Evolutionary conservation across 495 filamentous ascomycete genomes (phyloP), one percentile per base, ranked within the genome.

Genomic region (Staphylotrichum tortipilum): DNA sequence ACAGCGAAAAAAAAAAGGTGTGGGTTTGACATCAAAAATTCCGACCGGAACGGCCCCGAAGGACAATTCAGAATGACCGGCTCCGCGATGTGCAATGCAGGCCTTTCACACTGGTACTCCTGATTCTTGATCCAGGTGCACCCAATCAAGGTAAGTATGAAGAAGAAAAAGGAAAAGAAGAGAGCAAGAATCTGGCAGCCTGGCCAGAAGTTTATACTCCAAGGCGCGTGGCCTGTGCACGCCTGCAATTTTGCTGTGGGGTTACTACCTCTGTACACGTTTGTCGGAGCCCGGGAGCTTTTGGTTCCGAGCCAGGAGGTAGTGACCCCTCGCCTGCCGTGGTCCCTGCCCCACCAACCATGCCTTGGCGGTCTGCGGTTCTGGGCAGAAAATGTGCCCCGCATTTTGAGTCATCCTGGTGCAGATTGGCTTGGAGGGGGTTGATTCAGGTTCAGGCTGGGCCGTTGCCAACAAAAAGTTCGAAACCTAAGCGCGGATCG

Each of bases 11-110:
- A 47, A 31, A n/a, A 53, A 33, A 28, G 39, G 12, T 22, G 22
- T 11, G 22, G 45, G 7, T 29, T 46, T 37, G 53, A 49, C 30
- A 65, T 54, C 62, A 65, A 68, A 68, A 68, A 68, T 68, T 68
- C 26, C 58, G 58, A 58, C 61, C 58, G 48, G 52, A 54, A 66
- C 63, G 65, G 61, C 59, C 65, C 65, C 65, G 63, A 66, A 66
- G 63, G 63, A 60, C 63, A 68, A 64, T 66, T 54, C 53, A 65
- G 48, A 36, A 29, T 34, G 38, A 56, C 37, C 6, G 55, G 53
- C 61, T 51, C 64, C 64, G 47, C 64, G 62, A 56, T 59, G 64
- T 65, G 62, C 62, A 66, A 67, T 67, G 64, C 58, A 65, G 62
- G 64, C 54, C 58, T 50, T 47, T 54, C 58, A 34, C 46, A 17